Evolutionary conservation across 139 green algal species (phyloP).

Genomic region (Closterium sp.): DNA sequence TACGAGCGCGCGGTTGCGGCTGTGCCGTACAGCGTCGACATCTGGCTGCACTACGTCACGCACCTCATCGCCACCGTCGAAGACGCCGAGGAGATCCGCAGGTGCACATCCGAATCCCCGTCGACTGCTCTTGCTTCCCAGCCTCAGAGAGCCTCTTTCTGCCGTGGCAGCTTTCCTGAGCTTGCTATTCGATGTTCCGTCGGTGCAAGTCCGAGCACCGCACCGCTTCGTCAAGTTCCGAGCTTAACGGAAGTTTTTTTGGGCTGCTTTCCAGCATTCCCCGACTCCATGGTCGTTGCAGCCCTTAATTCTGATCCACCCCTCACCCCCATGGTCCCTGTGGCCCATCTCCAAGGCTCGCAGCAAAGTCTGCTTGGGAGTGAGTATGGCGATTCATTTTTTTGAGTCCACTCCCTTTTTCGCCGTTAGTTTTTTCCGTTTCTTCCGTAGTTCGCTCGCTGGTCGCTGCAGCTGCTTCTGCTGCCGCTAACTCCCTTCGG

Average conservation of each 20-base stretch:
- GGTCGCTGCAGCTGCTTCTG: neutral
- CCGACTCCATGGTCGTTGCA: neutral
- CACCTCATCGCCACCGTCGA: slow-evolving; percentile 10
- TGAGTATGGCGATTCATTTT: neutral
- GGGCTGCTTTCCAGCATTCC: neutral
- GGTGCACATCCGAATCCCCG: slow-evolving; percentile 47
- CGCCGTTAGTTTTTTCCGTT: neutral
- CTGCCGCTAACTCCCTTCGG: neutral
- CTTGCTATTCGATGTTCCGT: neutral
- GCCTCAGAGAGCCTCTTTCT: too few species aligned
- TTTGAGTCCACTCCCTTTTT: neutral
- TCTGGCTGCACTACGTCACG: slow-evolving; percentile 70
- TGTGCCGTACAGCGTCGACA: slow-evolving; percentile 71
- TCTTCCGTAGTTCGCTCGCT: neutral
- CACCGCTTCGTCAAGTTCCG: neutral
- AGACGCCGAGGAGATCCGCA: slow-evolving; percentile 55
- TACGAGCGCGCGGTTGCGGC: slow-evolving; percentile 69
- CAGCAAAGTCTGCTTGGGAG: neutral
- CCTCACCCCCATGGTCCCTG: neutral
- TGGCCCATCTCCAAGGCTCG: neutral
- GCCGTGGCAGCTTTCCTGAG: neutral
- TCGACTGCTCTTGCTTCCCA: neutral
- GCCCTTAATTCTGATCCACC: neutral
- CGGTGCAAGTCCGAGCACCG: neutral
- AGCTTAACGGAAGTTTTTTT: neutral